Evolutionary conservation across 495 filamentous ascomycete genomes (phyloP).

Genomic region (Neurospora discreta): DNA sequence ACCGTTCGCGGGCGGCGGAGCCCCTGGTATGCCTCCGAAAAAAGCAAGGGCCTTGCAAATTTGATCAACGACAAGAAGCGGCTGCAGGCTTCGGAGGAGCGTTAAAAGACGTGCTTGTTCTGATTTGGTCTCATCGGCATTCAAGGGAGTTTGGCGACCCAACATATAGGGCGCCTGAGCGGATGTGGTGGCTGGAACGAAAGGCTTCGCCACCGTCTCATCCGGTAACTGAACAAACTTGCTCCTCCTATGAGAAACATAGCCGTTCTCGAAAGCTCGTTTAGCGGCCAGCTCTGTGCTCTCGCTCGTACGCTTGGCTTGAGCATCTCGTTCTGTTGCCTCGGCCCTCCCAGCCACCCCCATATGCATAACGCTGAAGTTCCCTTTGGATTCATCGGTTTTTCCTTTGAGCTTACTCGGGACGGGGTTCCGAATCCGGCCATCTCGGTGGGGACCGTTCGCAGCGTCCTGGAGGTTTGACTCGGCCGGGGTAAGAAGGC

Average conservation of each 20-base stretch:
- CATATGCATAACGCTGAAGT: constrained; percentile 49
- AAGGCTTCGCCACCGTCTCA: constrained; percentile 13
- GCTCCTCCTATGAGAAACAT: constrained; percentile 38
- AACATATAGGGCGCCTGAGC: background rate
- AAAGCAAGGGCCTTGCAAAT: constrained; percentile 47
- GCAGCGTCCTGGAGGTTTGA: constrained; percentile 13
- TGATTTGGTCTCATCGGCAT: constrained; percentile 37
- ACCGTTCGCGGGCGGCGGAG: constrained; percentile 39
- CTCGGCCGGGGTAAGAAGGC: constrained; percentile 8
- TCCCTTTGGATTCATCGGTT: constrained; percentile 45
- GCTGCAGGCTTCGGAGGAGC: constrained; percentile 39
- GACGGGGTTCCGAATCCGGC: constrained; percentile 45
- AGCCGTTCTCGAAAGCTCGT: constrained; percentile 38
- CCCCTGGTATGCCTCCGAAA: constrained; percentile 46
- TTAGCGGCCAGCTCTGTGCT: constrained; percentile 42
- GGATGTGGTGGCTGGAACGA: constrained; percentile 4
- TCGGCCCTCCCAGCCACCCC: constrained; percentile 33
- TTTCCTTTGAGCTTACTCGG: constrained; percentile 47
- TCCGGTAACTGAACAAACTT: constrained; percentile 26
- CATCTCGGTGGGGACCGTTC: constrained; percentile 27
- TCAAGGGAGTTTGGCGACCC: constrained; percentile 21
- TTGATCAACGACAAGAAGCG: constrained; percentile 42
- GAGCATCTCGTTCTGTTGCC: constrained; percentile 35
- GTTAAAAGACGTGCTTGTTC: constrained; percentile 46
- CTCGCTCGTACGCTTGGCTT: constrained; percentile 46